Conservation (phyloP, 2,329 filamentous ascomycete species). For the Neopestalotiopsis clavispora region DNA sequence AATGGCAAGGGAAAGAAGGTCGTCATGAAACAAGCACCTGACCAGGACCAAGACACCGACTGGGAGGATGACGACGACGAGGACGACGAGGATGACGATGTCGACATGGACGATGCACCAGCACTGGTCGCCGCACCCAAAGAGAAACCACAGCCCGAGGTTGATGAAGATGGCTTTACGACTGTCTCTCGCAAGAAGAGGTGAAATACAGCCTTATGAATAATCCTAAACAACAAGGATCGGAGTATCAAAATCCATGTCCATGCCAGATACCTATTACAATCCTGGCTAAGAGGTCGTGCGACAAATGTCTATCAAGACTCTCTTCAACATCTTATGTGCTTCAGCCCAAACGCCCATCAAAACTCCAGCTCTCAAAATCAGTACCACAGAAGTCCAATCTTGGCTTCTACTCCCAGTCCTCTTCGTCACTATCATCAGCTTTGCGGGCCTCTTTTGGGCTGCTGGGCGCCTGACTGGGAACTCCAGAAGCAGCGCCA, state of each 20-base stretch:
- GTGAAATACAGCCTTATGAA: conserved; percentile 26
- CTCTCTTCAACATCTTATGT: conserved; percentile 9
- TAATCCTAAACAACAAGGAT: not conserved
- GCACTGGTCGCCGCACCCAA: conserved; percentile 59
- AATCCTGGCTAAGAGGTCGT: conserved; percentile 25
- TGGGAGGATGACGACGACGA: conserved; percentile 58
- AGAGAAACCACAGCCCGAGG: conserved; percentile 71
- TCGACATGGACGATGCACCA: conserved; percentile 73
- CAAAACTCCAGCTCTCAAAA: conserved; percentile 17
- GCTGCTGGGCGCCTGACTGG: conserved; percentile 77
- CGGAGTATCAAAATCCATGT: not conserved
- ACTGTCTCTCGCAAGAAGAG: conserved; percentile 74
- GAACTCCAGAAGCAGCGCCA: conserved; percentile 73
- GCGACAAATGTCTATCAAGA: conserved; percentile 22
- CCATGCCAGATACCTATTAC: conserved; percentile 4
- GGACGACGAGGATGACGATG: conserved; percentile 61
- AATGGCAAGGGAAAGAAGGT: conserved; percentile 65
- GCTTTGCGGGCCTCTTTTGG: conserved; percentile 61
- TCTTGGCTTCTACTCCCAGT: conserved; percentile 33
- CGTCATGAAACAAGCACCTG: conserved; percentile 38
- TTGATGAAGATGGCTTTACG: conserved; percentile 84
- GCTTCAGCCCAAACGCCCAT: conserved; percentile 7
- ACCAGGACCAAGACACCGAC: conserved; percentile 40
- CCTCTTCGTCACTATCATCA: conserved; percentile 71
- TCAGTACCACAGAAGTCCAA: not conserved